A percentile compares a stretch with the other conserved stretches of the same genome.
These are phyloP conservation scores for Calycina herbarum DNA, from an alignment of 2,329 filamentous ascomycete genomes.

Conservation along the genomic window DNA sequence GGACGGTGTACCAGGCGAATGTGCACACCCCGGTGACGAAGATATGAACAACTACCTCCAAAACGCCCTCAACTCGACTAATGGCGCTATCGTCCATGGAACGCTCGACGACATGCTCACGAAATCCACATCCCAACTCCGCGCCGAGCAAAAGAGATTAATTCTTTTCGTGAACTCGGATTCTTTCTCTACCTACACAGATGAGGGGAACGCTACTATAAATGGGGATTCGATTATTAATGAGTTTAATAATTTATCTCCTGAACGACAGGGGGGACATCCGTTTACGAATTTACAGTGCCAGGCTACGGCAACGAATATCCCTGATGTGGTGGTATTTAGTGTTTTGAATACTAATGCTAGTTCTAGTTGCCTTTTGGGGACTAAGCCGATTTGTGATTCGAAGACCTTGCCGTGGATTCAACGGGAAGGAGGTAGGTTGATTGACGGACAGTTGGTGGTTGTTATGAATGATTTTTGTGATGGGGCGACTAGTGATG, in stretches of 20 bases:
- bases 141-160: conserved; percentile 40
- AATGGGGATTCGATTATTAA: conserved; percentile 42
- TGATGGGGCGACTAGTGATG: conserved; percentile 50
- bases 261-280: conserved; percentile 37
- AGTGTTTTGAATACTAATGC: conserved; percentile 47
- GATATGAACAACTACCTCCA: conserved; percentile 43
- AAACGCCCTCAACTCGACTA: conserved; percentile 36
- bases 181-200: conserved; percentile 44
- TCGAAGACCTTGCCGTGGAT: conserved; percentile 50
- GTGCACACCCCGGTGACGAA: conserved; percentile 43
- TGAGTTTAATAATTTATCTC: conserved; percentile 40
- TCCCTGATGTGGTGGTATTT: conserved; percentile 47
- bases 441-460: conserved; percentile 43
- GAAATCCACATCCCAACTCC: conserved; percentile 39
- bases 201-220: conserved; percentile 44
- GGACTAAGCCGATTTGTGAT: conserved; percentile 51
- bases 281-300: conserved; percentile 48
- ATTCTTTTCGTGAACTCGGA: conserved; percentile 42
- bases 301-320: conserved; percentile 52
- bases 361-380: conserved; percentile 46
- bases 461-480: conserved; percentile 54
- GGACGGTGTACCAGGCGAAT: conserved; percentile 51
- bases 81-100: conserved; percentile 32
- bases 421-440: conserved; percentile 42
- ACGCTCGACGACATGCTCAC: conserved; percentile 39